Evolutionary conservation across 352 stramenopile genomes (phyloP), one percentile per base, ranked within the genome.

Genomic region (Paralagenidium karlingii): DNA sequence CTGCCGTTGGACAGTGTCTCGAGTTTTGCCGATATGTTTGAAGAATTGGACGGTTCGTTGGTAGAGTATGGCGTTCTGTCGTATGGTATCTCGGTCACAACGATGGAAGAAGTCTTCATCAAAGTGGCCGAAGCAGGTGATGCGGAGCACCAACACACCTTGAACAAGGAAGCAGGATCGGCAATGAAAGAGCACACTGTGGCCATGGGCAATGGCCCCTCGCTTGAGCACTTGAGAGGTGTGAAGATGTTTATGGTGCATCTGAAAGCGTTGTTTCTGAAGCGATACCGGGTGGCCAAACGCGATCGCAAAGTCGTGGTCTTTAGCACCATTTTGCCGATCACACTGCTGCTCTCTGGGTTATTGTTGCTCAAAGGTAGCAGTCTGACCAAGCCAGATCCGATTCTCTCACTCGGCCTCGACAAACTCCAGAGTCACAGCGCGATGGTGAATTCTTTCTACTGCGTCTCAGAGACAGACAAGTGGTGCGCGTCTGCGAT

Each of bases 31-130:
- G 49, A 22, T 26, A 40, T 95, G 18, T 91, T 96, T 48, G 50
- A 71, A n/a, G 68, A 60, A 13, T 51, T 96, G 3, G 84, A 96
- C 13, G 24, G 21, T 2, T 28, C 49, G 11, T 60, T 66, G 5
- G 0, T 22, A 1, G 49, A 55, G 0, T 43, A 84, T 3, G 44
- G 57, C 1, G 53, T 89, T 24, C 13, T 51, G 7, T 82, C 68
- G 21, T 89, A 80, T 28, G 71, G 53, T 3, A 86, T 92, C 15
- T 85, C 68, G 0, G 64, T 85, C 19, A 94, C 82, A 5, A 92
- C 83, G 18, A 58, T 94, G 0, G 82, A 95, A 49, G 79, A 94
- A 48, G 78, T 94, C n/a, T 95, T 95, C 34, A 47, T 95, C 5
- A 90, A 88, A 27, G 79, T 94, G 13, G 77, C 81, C 8, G 60